Percentiles rank a stretch among this genome's conserved stretches.
These are phyloP conservation scores for Penicillium sp. DNA, from an alignment of 2,329 filamentous ascomycete species.

Conservation along the genomic window DNA sequence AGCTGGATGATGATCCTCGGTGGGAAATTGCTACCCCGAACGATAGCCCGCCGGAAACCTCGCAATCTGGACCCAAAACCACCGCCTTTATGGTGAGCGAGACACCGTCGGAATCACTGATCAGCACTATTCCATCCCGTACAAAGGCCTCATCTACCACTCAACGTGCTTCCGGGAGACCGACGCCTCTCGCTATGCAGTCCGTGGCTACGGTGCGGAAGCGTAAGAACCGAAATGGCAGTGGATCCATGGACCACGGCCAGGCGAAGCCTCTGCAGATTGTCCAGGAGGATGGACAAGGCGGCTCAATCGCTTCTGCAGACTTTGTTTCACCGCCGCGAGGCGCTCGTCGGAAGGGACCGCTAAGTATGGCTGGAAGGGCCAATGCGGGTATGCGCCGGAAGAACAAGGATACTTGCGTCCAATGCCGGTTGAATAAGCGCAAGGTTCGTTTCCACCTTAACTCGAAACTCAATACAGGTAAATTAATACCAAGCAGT, in stretches of 20 bases:
- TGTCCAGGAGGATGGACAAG: slow-evolving; percentile 41
- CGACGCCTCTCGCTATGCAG: slow-evolving; percentile 30
- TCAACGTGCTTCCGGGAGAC: slow-evolving; percentile 23
- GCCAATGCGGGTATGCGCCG: slow-evolving; percentile 40
- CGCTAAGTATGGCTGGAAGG: slow-evolving; percentile 35
- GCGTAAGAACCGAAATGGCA: slow-evolving; percentile 32
- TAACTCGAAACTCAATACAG: neutral
- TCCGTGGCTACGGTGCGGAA: slow-evolving; percentile 30
- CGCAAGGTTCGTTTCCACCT: slow-evolving; percentile 35
- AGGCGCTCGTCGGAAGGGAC: slow-evolving; percentile 41
- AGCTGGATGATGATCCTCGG: slow-evolving; percentile 26
- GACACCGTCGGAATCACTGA: slow-evolving; percentile 27
- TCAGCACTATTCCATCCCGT: slow-evolving; percentile 22
- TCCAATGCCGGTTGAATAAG: slow-evolving; percentile 42
- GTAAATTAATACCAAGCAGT: slow-evolving; percentile 26
- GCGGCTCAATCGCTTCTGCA: slow-evolving; percentile 39
- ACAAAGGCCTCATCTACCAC: slow-evolving; percentile 21
- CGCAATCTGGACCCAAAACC: slow-evolving; percentile 24
- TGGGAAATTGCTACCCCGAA: slow-evolving; percentile 30
- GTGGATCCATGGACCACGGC: slow-evolving; percentile 26
- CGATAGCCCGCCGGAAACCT: slow-evolving; percentile 21
- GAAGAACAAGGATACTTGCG: slow-evolving; percentile 43
- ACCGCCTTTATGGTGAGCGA: slow-evolving; percentile 37
- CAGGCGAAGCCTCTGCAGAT: slow-evolving; percentile 36
- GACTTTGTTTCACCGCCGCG: slow-evolving; percentile 40